These are phyloP conservation scores for Aristolochia californica DNA, from an alignment of 164 flowering plant genomes.

Conservation along the genomic window DNA sequence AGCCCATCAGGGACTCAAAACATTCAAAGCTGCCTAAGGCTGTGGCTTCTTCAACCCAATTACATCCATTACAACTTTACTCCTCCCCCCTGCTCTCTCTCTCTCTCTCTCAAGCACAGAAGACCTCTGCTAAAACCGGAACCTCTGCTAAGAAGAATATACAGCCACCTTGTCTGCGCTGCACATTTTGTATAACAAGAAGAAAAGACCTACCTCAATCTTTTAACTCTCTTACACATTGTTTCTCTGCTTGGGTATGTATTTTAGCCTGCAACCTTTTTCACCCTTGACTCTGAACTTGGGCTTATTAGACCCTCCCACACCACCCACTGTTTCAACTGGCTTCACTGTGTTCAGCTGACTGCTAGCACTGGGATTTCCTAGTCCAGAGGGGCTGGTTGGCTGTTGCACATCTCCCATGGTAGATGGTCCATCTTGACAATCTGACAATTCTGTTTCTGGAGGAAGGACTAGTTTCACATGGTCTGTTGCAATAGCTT, in stretches of 20 bases:
- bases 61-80: too few relatives aligned
- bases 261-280: constrained; percentile 38
- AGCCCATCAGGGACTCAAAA: constrained; percentile 8
- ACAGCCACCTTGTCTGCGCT: constrained; percentile 25
- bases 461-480: constrained; percentile 40
- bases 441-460: constrained; percentile 22
- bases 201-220: constrained; percentile 1
- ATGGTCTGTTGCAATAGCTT: constrained; percentile 58
- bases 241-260: constrained; percentile 48
- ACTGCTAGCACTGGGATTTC: constrained; percentile 27
- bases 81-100: not conserved
- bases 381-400: constrained; percentile 9
- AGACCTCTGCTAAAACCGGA: constrained; percentile 64
- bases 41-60: not conserved
- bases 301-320: constrained; percentile 13
- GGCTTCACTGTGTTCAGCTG: constrained; percentile 6
- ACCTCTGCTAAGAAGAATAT: constrained; percentile 47
- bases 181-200: not conserved
- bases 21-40: not conserved
- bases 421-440: constrained; percentile 15
- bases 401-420: not conserved
- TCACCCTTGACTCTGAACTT: constrained; percentile 33
- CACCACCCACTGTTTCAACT: constrained; percentile 8
- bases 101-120: constrained; percentile 26
- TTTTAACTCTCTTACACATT: not conserved